Base-by-base conservation (phyloP, 192 early-diverging fungal genomes). In the Phycomyces nitens region DNA sequence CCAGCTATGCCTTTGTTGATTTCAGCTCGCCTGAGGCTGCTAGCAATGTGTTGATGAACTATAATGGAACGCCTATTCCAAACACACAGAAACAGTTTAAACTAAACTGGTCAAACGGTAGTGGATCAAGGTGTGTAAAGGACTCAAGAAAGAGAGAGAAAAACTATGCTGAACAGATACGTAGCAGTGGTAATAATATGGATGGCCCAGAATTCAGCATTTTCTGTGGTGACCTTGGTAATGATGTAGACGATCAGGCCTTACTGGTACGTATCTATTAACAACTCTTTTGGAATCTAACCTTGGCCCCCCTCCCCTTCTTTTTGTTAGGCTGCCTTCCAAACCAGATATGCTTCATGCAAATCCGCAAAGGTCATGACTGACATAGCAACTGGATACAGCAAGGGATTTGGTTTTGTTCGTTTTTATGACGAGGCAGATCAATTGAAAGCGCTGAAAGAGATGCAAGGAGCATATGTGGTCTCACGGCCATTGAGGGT, bases 391-490 rank as follows among this genome's bases (percentile, higher is more conserved):
- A 56, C 55, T 5, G 55, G 55, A 20, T 20, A 38, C 12, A 38
- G 27, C 21, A 56, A 56, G 18, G 55, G 55, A 21, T 56, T 21
- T 56, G 55, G 55, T 8, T 56, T 56, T 18, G 26, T 62, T 39
- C 47, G 60, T 0, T 62, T 62, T 27, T 62, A 40, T 53, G 60
- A 62, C 38, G 60, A 62, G 14, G 52, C 20, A 3, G 60, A 62
- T 14, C 60, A 62, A 50, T 49, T 52, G 12, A 14, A 49, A 23
- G 26, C 60, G 2, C 51, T 62, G 26, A 47, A 62, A 15, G 60
- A 62, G 10, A 62, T 62, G 60, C 60, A 62, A 51, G 60, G 60
- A 0, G 60, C 52, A 26, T 62, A 62, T 62, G 49, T 62, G 22
- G 60, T 44, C 21, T 62, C 60, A 3, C 44, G 60, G 1, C 38